Base-by-base conservation (phyloP, 495 filamentous ascomycete genomes). In the Chaetomium fimeti region DNA sequence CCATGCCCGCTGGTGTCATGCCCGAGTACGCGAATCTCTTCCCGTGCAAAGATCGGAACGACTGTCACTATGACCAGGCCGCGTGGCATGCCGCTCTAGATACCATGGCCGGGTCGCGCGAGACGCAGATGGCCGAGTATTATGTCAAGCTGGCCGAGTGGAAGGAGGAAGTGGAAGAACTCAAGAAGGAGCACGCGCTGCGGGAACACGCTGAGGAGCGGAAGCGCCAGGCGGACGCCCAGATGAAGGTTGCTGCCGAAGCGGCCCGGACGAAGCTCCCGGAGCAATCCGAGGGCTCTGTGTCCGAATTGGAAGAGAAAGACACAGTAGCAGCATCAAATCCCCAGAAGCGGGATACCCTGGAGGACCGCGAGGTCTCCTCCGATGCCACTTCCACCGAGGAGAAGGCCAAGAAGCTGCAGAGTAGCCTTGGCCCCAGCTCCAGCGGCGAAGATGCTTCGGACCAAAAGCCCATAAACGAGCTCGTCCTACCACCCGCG, bases 1-100 rank as follows among this genome's bases (percentile, higher is more conserved):
- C 83, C 20, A 92, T 90, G 15, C 80, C 84, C 2, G 89, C 88
- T 0, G 95, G 93, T 5, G 91, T 98, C 67, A 96, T 96, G 92
- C 93, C 94, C 1, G 94, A 98, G 74, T 74, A 74, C 7, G 89
- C 91, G 61, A 71, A 72, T 6, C 75, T 88, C 0, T 67, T 93
- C 27, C 83, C 86, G 2, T 98, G 94, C 71, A 78, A 83, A n/a
- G 81, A 87, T 61, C 72, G 70, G 5, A 73, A 83, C 32, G 75
- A 84, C 22, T 98, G 94, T 71, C 76, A 84, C 12, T 98, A 90
- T 85, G 89, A 93, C 71, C 79, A 92, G 72, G 89, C 85, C 1
- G 72, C 76, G 29, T 95, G 87, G 73, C 76, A 81, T 40, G 75
- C 82, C 43, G 78, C 75, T 12, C 67, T 89, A 5, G 88, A 91